These are phyloP conservation scores for Geotrichum reessii DNA, from an alignment of 1,139 yeast genomes.

Conservation along the genomic window DNA sequence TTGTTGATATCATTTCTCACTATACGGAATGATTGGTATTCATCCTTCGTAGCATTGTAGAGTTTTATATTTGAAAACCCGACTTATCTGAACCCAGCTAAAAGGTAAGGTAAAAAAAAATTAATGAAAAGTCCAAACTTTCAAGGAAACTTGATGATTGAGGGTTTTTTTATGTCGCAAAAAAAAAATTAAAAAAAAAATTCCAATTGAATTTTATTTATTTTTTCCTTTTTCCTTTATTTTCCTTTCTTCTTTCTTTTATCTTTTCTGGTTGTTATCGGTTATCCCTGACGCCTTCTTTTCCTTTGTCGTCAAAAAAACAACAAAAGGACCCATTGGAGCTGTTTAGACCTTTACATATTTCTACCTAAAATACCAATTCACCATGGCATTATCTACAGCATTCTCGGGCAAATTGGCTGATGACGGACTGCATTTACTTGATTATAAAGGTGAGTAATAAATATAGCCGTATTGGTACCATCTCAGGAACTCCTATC, in stretches of 20 bases:
- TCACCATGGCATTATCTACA: neutral
- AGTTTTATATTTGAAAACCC: too few relatives aligned
- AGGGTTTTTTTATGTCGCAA: neutral
- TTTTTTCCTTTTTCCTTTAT: too few relatives aligned
- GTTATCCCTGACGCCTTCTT: neutral
- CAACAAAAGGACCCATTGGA: neutral
- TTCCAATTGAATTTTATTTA: too few relatives aligned
- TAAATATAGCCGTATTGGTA: neutral
- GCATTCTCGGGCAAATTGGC: neutral
- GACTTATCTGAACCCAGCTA: neutral
- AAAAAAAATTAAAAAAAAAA: too few relatives aligned
- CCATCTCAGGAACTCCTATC: neutral
- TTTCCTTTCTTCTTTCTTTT: too few relatives aligned
- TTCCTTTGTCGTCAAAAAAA: too few relatives aligned
- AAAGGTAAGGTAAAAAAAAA: too few relatives aligned
- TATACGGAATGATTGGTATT: too few relatives aligned
- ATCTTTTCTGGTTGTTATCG: neutral
- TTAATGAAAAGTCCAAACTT: too few relatives aligned
- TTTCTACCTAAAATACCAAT: neutral
- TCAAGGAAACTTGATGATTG: neutral
- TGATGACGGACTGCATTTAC: neutral
- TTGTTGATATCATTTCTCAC: too few relatives aligned
- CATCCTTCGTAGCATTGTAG: too few relatives aligned
- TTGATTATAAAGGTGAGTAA: neutral
- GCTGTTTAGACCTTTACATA: too few relatives aligned